phyloP scores from a whole-genome alignment of 176 grass and related monocot species.

The Zea luxurians region DNA sequence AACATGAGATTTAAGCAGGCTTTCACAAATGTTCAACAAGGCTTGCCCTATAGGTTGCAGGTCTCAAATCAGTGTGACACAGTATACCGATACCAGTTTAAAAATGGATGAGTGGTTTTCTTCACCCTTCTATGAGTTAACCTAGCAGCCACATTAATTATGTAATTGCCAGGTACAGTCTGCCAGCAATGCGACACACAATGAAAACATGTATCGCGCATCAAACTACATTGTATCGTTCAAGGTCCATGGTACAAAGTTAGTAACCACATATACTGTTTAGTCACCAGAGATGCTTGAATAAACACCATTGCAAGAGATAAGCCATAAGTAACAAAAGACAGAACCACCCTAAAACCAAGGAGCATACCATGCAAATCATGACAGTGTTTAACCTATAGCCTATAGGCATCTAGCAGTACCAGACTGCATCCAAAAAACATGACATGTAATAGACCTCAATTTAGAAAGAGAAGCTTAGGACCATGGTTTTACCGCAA shows the following conservation, averaged over 20 bases:
- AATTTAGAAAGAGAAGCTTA: conserved; percentile 6
- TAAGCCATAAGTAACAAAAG: background rate
- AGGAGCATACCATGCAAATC: background rate
- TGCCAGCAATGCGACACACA: background rate
- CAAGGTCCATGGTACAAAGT: conserved; percentile 15
- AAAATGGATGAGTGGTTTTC: background rate
- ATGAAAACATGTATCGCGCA: background rate
- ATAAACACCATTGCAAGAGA: conserved; percentile 3
- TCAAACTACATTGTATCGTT: conserved; percentile 23
- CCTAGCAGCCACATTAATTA: conserved; percentile 1
- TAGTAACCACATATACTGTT: background rate
- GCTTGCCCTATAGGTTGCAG: conserved; percentile 12
- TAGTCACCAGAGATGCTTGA: conserved; percentile 3
- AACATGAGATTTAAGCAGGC: conserved; percentile 14
- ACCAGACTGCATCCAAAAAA: conserved; percentile 1
- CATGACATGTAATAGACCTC: background rate
- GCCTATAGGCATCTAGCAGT: background rate
- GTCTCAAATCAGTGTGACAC: background rate
- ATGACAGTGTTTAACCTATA: background rate
- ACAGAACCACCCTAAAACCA: background rate
- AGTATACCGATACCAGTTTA: conserved; percentile 8
- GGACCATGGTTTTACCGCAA: conserved; percentile 69
- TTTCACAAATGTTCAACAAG: conserved; percentile 22
- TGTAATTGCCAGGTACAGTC: conserved; percentile 5
- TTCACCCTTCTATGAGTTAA: conserved; percentile 18